phyloP scores from a whole-genome alignment of 371 early-diverging fungal species.

The Umbelopsis sp. region DNA sequence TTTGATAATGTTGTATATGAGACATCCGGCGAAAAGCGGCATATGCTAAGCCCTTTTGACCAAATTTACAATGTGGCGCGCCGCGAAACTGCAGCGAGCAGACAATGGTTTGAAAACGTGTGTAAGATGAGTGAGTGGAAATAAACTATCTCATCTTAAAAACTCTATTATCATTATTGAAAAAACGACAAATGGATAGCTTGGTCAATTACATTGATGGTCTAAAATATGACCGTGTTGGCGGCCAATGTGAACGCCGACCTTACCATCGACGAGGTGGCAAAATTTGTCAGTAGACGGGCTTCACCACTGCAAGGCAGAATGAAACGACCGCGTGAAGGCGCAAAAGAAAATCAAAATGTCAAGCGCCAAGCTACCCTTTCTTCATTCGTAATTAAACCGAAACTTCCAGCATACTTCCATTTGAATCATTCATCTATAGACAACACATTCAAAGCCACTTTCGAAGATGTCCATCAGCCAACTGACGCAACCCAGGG shows the following conservation, averaged over 20 bases:
- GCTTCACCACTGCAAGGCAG: neutral
- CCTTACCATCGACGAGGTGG: neutral
- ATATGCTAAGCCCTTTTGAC: neutral
- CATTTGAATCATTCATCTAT: neutral
- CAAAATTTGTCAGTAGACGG: neutral
- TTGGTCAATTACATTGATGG: too few relatives aligned
- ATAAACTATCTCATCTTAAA: too few relatives aligned
- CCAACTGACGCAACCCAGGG: neutral
- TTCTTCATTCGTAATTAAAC: neutral
- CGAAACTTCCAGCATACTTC: neutral
- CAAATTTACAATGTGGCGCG: neutral
- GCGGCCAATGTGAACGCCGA: neutral
- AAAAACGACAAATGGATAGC: too few relatives aligned
- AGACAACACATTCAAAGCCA: neutral
- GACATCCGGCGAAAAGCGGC: conserved; percentile 13
- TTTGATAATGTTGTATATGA: too few relatives aligned
- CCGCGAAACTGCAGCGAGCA: neutral
- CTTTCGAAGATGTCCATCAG: neutral
- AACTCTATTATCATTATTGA: too few relatives aligned
- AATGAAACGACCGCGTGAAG: conserved; percentile 12
- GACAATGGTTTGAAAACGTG: too few relatives aligned
- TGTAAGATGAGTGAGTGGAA: too few relatives aligned
- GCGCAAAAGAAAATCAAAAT: neutral
- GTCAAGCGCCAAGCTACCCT: neutral
- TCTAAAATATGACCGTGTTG: too few relatives aligned